Conservation (phyloP, 2,329 filamentous ascomycete species). For the Aspergillus fructus region DNA sequence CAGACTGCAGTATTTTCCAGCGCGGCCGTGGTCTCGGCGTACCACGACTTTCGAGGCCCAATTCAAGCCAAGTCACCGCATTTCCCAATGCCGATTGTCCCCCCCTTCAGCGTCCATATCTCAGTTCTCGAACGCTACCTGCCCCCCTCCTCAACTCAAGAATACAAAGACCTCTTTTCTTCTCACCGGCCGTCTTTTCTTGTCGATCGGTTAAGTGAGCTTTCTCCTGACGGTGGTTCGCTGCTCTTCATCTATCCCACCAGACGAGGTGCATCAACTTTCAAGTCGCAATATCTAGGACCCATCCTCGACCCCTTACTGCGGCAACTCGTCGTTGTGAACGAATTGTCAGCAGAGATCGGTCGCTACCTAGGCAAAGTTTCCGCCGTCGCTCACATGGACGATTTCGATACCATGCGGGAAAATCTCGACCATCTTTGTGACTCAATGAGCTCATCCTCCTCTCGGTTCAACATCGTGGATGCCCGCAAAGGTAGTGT, state of each 20-base stretch:
- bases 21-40: conserved; percentile 59
- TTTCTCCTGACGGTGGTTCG: conserved; percentile 57
- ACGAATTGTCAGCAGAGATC: conserved; percentile 59
- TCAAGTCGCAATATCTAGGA: conserved; percentile 59
- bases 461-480: conserved; percentile 45
- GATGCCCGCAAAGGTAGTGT: conserved; percentile 54
- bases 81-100: conserved; percentile 58
- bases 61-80: conserved; percentile 41
- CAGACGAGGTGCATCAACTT: conserved; percentile 55
- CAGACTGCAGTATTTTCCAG: conserved; percentile 58
- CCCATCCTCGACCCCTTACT: conserved; percentile 62
- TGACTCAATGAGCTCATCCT: conserved; percentile 35
- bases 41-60: conserved; percentile 54
- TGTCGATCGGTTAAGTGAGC: conserved; percentile 60
- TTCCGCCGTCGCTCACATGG: conserved; percentile 53
- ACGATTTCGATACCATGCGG: conserved; percentile 54
- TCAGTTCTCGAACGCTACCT: conserved; percentile 65
- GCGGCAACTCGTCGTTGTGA: conserved; percentile 58
- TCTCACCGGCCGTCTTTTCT: conserved; percentile 56
- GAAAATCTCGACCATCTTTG: conserved; percentile 43
- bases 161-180: conserved; percentile 60
- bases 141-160: conserved; percentile 59
- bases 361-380: conserved; percentile 55
- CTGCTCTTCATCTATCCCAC: conserved; percentile 65
- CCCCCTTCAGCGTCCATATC: conserved; percentile 60